Base-by-base conservation (phyloP, 768 basidiomycete genomes). In the Phaeolepiota aurea region DNA sequence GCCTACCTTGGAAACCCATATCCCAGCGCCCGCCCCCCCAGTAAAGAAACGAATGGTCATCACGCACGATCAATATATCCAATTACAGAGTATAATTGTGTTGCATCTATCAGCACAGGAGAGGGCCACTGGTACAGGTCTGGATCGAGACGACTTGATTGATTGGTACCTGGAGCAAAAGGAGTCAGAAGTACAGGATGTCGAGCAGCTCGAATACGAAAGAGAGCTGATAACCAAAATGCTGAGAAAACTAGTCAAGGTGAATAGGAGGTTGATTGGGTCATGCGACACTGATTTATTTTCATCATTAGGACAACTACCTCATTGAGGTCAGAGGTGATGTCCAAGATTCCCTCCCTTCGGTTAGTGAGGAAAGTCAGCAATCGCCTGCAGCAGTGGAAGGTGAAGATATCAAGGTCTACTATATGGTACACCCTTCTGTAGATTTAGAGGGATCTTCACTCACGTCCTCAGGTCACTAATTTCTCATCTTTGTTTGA, bases 121-220 rank as follows among this genome's bases (percentile, higher is more conserved):
- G 63, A 70, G 74, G 19, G 76, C 79, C 51, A 82, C 76, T 0
- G 83, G 82, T 14, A 69, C 62, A 39, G 93, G 93, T 2, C 63
- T 94, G 30, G 87, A 91, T 52, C 74, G 83, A 33, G 91, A 94
- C 49, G 93, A 96, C 51, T 71, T 99, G 41, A 85, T 94, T 47
- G 90, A 94, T 56, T 94, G 91, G 93, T 98, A 97, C 56, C 74
- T 98, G 41, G 96, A 99, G 65, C 63, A 76, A 48, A 85, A 79
- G 58, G 96, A 99, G 59, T 66, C 70, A 5, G 85, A 91, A 46
- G 65, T 98, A 28, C 76, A 82, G 47, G 81, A 84, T 39, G 73
- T 90, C 3, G 90, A 92, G 40, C 82, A 93, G 52, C 64, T 96
- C 13, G 91, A 97, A 50, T 84, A 86, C 49, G 87, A 98, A 63